phyloP scores from a whole-genome alignment of 495 filamentous ascomycete genomes.

The Hypomontagnella submonticulosa region DNA sequence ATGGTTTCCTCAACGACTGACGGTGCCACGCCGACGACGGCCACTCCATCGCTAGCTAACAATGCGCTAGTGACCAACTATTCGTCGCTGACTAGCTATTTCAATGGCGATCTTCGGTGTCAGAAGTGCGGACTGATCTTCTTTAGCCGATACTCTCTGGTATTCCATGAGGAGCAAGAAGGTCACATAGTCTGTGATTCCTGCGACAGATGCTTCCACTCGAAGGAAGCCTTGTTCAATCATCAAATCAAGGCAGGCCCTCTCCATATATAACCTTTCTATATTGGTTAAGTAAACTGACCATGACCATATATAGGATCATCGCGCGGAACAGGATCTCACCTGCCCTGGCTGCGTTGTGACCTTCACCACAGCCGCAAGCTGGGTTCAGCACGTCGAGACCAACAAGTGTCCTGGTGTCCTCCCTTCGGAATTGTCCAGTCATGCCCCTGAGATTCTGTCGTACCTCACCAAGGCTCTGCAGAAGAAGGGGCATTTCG shows the following conservation, averaged over 20 bases:
- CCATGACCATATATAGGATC: conserved; percentile 25
- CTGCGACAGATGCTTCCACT: too few species aligned
- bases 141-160: too few species aligned
- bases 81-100: too few species aligned
- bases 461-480: conserved; percentile 32
- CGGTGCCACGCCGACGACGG: too few species aligned
- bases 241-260: conserved; percentile 31
- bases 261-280: neutral
- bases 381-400: conserved; percentile 48
- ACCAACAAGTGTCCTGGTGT: conserved; percentile 34
- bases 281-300: neutral
- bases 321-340: conserved; percentile 42
- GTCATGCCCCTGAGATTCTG: conserved; percentile 7
- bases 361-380: conserved; percentile 28
- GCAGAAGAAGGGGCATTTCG: neutral
- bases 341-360: conserved; percentile 49
- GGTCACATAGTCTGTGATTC: too few species aligned
- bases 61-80: too few species aligned
- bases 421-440: conserved; percentile 34
- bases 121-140: too few species aligned
- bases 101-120: too few species aligned
- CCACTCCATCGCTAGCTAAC: too few species aligned
- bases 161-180: too few species aligned
- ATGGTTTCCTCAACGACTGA: too few species aligned
- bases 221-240: conserved; percentile 1